These are phyloP conservation scores for Reutealis trisperma DNA, from an alignment of 345 rosid species.

Conservation along the genomic window DNA sequence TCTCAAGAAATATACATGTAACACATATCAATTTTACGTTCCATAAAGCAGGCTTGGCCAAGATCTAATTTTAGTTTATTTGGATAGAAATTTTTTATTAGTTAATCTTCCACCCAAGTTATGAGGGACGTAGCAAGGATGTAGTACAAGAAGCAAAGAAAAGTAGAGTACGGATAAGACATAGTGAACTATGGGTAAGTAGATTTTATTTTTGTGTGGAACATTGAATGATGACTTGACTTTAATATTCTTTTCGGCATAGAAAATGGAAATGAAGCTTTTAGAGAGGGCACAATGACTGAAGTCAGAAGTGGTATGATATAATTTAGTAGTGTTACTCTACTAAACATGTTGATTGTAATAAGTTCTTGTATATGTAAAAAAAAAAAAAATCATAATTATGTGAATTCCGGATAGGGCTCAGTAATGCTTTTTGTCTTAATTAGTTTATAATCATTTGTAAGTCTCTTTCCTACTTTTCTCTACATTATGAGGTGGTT, in stretches of 20 bases:
- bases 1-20: not conserved
- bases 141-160: slow-evolving; percentile 86
- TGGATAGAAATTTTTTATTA: slow-evolving; percentile 87
- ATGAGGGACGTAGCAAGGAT: slow-evolving; percentile 81
- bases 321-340: not conserved
- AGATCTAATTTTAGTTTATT: slow-evolving; percentile 87
- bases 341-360: not conserved
- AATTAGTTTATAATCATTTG: not conserved
- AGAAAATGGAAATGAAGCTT: slow-evolving; percentile 89
- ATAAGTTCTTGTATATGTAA: no score
- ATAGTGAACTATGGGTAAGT: slow-evolving; percentile 20
- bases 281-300: slow-evolving; percentile 64
- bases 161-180: slow-evolving; percentile 77
- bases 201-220: no score
- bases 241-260: no score
- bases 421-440: not conserved
- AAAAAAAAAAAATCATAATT: not conserved
- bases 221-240: slow-evolving; percentile 18
- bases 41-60: slow-evolving; percentile 99
- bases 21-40: slow-evolving; percentile 51
- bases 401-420: not conserved
- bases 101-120: slow-evolving; percentile 82
- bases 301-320: slow-evolving; percentile 78
- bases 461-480: not conserved
- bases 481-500: not conserved